Evolutionary conservation across 2,329 filamentous ascomycete species (phyloP).

Genomic region (Epichloe scottii): DNA sequence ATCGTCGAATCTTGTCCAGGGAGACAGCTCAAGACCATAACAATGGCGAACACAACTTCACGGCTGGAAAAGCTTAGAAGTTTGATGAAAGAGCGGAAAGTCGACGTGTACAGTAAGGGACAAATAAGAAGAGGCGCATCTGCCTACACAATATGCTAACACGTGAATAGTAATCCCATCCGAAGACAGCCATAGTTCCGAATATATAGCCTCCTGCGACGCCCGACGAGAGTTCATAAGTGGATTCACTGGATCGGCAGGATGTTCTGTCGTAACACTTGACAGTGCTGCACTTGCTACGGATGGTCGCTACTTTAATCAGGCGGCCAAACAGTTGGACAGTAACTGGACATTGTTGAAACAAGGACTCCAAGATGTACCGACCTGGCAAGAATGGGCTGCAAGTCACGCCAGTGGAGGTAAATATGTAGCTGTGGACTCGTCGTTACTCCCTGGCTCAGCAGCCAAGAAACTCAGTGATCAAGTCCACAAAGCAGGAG

Average conservation of each 20-base stretch:
- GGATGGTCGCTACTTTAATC: conserved; percentile 96
- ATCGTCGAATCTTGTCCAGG: too few species aligned
- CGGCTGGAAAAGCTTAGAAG: conserved; percentile 65
- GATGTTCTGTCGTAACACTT: conserved; percentile 76
- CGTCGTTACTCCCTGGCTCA: conserved; percentile 64
- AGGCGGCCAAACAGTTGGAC: conserved; percentile 83
- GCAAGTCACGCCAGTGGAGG: conserved; percentile 75
- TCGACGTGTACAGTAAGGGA: conserved; percentile 79
- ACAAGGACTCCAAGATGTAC: conserved; percentile 84
- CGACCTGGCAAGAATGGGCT: conserved; percentile 95
- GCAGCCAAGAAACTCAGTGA: conserved; percentile 60
- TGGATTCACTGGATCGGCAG: conserved; percentile 90
- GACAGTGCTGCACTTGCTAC: conserved; percentile 85
- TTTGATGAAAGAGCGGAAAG: conserved; percentile 74
- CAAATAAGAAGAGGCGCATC: too few species aligned
- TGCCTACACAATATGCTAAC: background rate
- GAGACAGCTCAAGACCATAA: background rate
- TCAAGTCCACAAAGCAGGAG: conserved; percentile 77
- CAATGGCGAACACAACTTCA: conserved; percentile 49
- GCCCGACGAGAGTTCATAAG: conserved; percentile 82
- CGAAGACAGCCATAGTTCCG: conserved; percentile 93
- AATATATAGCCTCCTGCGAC: conserved; percentile 96
- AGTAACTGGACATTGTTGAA: conserved; percentile 85
- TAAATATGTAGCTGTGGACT: conserved; percentile 83
- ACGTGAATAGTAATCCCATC: conserved; percentile 70